Conservation (phyloP, 2,329 filamentous ascomycete species). For the Penicillium sp. region DNA sequence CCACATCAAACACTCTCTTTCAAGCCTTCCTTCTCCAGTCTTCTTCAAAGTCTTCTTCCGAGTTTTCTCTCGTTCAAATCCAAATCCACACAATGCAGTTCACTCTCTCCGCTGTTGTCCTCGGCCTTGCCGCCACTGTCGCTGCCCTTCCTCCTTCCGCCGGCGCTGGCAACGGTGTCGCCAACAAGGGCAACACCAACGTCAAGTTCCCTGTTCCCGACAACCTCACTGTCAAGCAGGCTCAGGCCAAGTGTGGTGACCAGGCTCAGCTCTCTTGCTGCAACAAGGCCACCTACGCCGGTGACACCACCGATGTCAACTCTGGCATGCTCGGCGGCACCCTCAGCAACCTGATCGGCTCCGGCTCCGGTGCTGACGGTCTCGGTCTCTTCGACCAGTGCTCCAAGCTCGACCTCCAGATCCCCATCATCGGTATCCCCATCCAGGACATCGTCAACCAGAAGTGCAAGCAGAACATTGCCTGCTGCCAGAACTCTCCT, state of each 20-base stretch:
- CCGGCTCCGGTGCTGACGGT: conserved; percentile 35
- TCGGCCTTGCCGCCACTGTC: conserved; percentile 38
- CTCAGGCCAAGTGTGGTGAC: conserved; percentile 42
- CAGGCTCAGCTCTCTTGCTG: conserved; percentile 42
- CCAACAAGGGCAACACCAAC: conserved; percentile 37
- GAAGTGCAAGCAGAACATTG: conserved; percentile 45
- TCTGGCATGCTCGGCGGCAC: conserved; percentile 36
- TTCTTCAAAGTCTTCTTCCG: conserved; percentile 17
- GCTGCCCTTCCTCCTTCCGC: conserved; percentile 31
- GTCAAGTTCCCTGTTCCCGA: conserved; percentile 36
- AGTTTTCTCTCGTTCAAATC: conserved; percentile 30
- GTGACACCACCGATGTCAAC: conserved; percentile 36
- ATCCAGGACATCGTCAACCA: conserved; percentile 39
- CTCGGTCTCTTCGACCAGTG: conserved; percentile 45
- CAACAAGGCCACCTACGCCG: conserved; percentile 41
- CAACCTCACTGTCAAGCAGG: conserved; percentile 39
- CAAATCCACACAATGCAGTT: conserved; percentile 43
- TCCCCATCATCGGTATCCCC: conserved; percentile 31
- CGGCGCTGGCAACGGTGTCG: conserved; percentile 27
- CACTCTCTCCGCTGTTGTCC: conserved; percentile 34
- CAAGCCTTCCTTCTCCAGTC: conserved; percentile 25
- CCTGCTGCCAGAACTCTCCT: conserved; percentile 41
- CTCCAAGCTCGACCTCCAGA: conserved; percentile 40
- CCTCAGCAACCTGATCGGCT: conserved; percentile 38
- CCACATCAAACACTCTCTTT: conserved; percentile 33